phyloP scores from a whole-genome alignment of 352 stramenopile genomes.

The Elongisporangium anandrum region DNA sequence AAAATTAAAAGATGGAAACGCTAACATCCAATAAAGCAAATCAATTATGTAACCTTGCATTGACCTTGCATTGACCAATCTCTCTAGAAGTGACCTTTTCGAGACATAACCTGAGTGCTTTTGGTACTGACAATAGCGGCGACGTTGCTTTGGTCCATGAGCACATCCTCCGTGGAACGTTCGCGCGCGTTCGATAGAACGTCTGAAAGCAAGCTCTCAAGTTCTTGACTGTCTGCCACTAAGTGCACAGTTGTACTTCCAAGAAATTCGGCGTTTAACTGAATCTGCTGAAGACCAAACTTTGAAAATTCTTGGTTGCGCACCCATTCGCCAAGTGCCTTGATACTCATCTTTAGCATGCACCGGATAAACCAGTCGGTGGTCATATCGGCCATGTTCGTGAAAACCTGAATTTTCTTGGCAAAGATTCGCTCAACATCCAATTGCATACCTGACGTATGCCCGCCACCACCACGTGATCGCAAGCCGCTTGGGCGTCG shows the following conservation, averaged over 20 bases:
- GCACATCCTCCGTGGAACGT: conserved; percentile 44
- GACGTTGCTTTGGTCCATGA: conserved; percentile 84
- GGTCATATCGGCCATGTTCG: conserved; percentile 35
- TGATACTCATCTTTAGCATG: conserved; percentile 80
- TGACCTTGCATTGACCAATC: too few relatives aligned
- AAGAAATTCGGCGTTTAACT: conserved; percentile 78
- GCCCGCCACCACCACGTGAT: conserved; percentile 41
- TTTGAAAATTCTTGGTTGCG: conserved; percentile 54
- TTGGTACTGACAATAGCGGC: conserved; percentile 82
- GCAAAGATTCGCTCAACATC: conserved; percentile 85
- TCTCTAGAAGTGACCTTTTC: conserved; percentile 24
- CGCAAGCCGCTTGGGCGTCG: conserved; percentile 46
- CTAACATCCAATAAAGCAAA: too few relatives aligned
- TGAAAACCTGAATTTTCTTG: conserved; percentile 66
- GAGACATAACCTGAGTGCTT: conserved; percentile 62
- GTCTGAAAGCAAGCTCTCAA: conserved; percentile 73
- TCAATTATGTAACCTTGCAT: too few relatives aligned
- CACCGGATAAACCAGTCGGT: conserved; percentile 57
- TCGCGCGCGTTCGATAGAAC: conserved; percentile 74
- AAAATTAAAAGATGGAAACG: conserved; percentile 10
- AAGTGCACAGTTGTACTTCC: conserved; percentile 46
- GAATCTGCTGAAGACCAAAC: conserved; percentile 74
- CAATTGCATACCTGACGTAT: conserved; percentile 51
- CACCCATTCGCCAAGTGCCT: conserved; percentile 69
- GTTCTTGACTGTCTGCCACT: conserved; percentile 52